A percentile compares a stretch with the other conserved stretches of the same genome.
Evolutionary conservation across 1,284 basidiomycete genomes (phyloP).

Genomic region (Rhizopogon parksii): DNA sequence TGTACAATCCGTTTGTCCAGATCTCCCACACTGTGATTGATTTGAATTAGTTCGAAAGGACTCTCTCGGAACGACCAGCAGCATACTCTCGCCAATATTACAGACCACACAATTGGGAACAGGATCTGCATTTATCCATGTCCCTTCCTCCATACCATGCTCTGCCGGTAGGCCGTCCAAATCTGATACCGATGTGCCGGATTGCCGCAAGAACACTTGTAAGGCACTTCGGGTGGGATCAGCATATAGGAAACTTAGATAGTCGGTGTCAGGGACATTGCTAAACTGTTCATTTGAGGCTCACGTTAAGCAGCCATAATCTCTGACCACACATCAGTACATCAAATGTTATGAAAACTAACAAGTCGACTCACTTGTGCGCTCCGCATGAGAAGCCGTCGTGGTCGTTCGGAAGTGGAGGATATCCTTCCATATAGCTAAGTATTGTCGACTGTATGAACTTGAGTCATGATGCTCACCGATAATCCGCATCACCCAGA

Average conservation of each 20-base stretch:
- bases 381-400: constrained; percentile 82
- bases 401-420: constrained; percentile 68
- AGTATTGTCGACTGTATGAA: not conserved
- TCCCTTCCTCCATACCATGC: constrained; percentile 49
- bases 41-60: constrained; percentile 4
- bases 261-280: constrained; percentile 5
- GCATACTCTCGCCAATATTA: constrained; percentile 78
- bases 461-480: constrained; percentile 36
- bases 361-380: constrained; percentile 52
- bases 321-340: constrained; percentile 35
- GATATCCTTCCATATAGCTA: constrained; percentile 55
- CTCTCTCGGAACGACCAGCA: not conserved
- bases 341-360: constrained; percentile 1
- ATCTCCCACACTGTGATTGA: constrained; percentile 69
- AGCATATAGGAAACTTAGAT: constrained; percentile 64
- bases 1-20: constrained; percentile 78
- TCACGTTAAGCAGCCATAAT: constrained; percentile 83
- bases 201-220: constrained; percentile 66
- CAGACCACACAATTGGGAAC: constrained; percentile 73
- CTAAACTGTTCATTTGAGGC: constrained; percentile 14
- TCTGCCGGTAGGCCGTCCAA: constrained; percentile 38
- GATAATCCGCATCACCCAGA: constrained; percentile 83
- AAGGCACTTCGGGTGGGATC: constrained; percentile 73
- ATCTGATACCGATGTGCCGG: constrained; percentile 31
- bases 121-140: constrained; percentile 77